Conservation (phyloP, 768 basidiomycete species). For the Phanerochaete sordida region DNA sequence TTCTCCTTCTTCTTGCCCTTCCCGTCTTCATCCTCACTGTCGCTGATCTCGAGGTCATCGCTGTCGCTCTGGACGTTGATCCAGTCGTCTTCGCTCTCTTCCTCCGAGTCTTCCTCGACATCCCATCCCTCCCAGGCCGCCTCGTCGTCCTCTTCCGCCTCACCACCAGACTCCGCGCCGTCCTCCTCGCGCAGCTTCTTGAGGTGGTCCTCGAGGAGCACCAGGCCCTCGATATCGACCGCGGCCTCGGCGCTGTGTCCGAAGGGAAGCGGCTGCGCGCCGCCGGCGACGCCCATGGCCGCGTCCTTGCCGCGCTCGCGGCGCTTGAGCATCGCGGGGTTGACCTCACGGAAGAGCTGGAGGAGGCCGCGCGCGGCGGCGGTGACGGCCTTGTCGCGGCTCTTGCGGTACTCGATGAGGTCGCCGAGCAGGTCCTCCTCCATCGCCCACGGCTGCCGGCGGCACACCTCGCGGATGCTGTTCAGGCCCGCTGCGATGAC, state of each 20-base stretch:
- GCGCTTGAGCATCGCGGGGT: constrained; percentile 87
- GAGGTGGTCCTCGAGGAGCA: constrained; percentile 84
- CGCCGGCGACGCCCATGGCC: constrained; percentile 66
- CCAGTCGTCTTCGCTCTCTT: constrained; percentile 63
- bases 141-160: constrained; percentile 55
- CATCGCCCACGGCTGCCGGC: constrained; percentile 95
- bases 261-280: constrained; percentile 69
- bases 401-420: constrained; percentile 92
- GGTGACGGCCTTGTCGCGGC: constrained; percentile 88
- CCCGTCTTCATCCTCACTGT: constrained; percentile 74
- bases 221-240: constrained; percentile 86
- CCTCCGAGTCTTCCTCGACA: constrained; percentile 64
- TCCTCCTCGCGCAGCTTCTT: constrained; percentile 65
- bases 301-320: constrained; percentile 93
- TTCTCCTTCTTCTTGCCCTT: constrained; percentile 17
- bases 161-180: constrained; percentile 42
- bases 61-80: constrained; percentile 71
- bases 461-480: constrained; percentile 90
- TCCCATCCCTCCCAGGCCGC: constrained; percentile 90
- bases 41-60: constrained; percentile 72
- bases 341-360: constrained; percentile 92
- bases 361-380: constrained; percentile 86
- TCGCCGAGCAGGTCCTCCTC: constrained; percentile 92
- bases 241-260: constrained; percentile 75
- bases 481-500: constrained; percentile 97